These are phyloP conservation scores for Asterella californica DNA, from an alignment of 225 moss, liverwort and hornwort species.

Conservation along the genomic window DNA sequence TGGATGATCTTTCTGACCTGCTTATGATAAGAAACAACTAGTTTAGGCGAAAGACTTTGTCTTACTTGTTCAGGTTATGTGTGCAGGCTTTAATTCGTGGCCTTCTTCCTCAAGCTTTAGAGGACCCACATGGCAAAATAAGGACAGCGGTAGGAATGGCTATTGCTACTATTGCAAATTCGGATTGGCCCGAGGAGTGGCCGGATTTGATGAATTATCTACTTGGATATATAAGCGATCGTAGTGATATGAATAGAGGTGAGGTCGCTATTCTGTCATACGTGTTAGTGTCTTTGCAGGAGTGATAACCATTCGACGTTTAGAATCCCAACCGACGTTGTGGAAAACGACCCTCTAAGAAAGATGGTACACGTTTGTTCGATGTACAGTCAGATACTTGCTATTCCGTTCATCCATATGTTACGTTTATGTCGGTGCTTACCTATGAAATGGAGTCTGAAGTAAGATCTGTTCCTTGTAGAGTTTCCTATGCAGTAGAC, in stretches of 20 bases:
- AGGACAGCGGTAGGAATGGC: conserved; percentile 96
- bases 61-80: neutral
- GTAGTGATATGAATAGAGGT: conserved; percentile 73
- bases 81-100: conserved; percentile 68
- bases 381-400: neutral
- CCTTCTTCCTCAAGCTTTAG: conserved; percentile 80
- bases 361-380: neutral
- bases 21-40: neutral
- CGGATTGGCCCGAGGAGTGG: conserved; percentile 97
- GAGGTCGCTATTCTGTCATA: neutral
- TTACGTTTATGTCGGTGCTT: neutral
- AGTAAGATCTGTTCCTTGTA: neutral
- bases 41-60: too few relatives aligned
- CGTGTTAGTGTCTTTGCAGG: neutral
- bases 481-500: neutral
- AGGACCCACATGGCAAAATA: conserved; percentile 89
- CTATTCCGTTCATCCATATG: neutral
- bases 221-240: conserved; percentile 61
- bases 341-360: neutral
- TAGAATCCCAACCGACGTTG: too few relatives aligned
- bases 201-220: conserved; percentile 78
- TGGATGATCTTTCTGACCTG: neutral
- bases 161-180: conserved; percentile 80
- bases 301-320: too few relatives aligned
- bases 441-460: neutral